Base-by-base conservation (phyloP, 148 eudicot species). In the Agrostemma githago region DNA sequence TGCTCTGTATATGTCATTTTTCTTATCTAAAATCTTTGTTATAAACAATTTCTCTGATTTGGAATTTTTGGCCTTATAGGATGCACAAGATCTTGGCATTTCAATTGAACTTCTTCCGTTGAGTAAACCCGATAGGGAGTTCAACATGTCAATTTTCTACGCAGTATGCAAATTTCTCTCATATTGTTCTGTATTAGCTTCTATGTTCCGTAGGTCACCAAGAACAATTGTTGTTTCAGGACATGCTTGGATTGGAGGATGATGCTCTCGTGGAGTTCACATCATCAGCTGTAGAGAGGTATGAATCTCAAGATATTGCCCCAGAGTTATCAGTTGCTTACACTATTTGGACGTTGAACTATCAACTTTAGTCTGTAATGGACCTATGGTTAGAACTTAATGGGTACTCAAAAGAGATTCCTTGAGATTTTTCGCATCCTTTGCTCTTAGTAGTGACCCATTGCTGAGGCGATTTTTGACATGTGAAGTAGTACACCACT, bases 51-150 rank as follows among this genome's bases (percentile, higher is more conserved):
- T 4, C 56, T 56, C 59, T 53, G 57, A 17, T 54, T 16, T 58
- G 9, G 54, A 70, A n/a, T 34, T 38, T 57, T 78, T 66, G 77
- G 17, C 51, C 44, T 53, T 39, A 74, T 81, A 93, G 98, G 98
- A 94, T 86, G 98, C 97, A 59, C 96, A 89, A 85, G 98, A 94
- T 84, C 97, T 94, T 73, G 97, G 97, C 73, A 92, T 94, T 78
- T 84, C 89, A 39, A 89, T 94, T 53, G 93, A 91, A 82, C 89
- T 94, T 78, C 93, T 91, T 46, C 98, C 98, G 48, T 81, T 94
- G 68, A 87, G 85, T 72, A 85, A 78, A 71, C 82, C 86, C 75
- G 85, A 88, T 76, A 82, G 74, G 57, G 86, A 94, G 77, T 94
- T 94, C 79, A 86, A 91, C 74, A 69, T 87, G 68, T 87, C 97